A percentile compares a stretch with the other conserved stretches of the same genome.
Evolutionary conservation across 352 stramenopile genomes (phyloP).

Genomic region (Globisporangium recalcitrans): DNA sequence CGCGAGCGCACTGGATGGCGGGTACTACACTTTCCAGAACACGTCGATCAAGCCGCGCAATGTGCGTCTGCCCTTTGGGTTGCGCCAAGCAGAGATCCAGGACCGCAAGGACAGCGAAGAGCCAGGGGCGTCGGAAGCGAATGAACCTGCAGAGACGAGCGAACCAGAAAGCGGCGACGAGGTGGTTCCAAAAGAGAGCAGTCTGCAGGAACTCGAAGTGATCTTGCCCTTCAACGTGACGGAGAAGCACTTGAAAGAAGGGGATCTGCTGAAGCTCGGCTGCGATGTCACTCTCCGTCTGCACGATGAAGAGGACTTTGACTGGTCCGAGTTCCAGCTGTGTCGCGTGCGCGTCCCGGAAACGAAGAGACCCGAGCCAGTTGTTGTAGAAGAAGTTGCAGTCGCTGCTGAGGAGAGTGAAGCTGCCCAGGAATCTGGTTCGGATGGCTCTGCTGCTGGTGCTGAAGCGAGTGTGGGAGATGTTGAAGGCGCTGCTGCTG

Average conservation of each 20-base stretch:
- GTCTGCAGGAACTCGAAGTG: conserved; percentile 33
- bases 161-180: conserved; percentile 1
- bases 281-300: conserved; percentile 45
- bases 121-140: too few relatives aligned
- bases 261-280: conserved; percentile 48
- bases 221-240: conserved; percentile 71
- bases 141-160: not conserved
- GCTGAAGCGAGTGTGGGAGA: conserved; percentile 10
- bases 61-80: conserved; percentile 58
- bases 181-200: conserved; percentile 12
- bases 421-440: not conserved
- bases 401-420: not conserved
- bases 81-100: conserved; percentile 55
- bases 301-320: conserved; percentile 43
- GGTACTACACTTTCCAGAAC: conserved; percentile 62
- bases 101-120: conserved; percentile 9
- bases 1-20: conserved; percentile 21
- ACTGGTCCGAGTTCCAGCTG: conserved; percentile 47
- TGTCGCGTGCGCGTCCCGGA: conserved; percentile 45
- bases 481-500: not conserved
- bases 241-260: conserved; percentile 47
- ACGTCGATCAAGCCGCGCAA: conserved; percentile 50
- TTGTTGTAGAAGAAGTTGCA: not conserved
- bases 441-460: not conserved
- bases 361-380: conserved; percentile 1